Evolutionary conservation across 192 early-diverging fungal species (phyloP).

Genomic region (Backusella circina): DNA sequence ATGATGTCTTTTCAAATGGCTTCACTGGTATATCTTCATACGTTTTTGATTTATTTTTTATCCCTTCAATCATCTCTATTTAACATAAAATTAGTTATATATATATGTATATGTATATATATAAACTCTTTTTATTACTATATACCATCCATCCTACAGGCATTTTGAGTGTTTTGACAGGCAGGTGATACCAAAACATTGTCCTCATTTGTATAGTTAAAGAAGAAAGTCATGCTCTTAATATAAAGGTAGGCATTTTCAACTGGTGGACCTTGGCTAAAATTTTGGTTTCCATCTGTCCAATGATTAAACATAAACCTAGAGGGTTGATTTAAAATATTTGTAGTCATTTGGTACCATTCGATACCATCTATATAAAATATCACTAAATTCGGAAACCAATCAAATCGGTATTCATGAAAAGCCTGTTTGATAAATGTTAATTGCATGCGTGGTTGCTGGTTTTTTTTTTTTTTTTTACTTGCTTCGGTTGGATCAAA

Average conservation of each 20-base stretch:
- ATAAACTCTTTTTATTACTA: background rate
- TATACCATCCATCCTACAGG: background rate
- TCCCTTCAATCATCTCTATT: background rate
- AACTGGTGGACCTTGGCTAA: conserved; percentile 16
- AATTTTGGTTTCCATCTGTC: conserved; percentile 29
- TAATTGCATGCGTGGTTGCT: background rate
- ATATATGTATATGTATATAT: too few species aligned
- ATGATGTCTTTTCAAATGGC: background rate
- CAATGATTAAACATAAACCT: conserved; percentile 30
- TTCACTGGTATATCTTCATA: background rate
- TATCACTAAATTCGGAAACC: conserved; percentile 14
- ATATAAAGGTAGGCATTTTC: conserved; percentile 7
- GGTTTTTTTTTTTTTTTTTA: background rate
- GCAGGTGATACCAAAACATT: background rate
- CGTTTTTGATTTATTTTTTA: background rate
- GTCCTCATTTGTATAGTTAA: conserved; percentile 3
- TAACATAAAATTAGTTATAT: too few species aligned
- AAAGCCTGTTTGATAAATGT: conserved; percentile 5
- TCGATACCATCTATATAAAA: conserved; percentile 20
- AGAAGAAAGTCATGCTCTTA: conserved; percentile 19
- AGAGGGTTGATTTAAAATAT: conserved; percentile 8
- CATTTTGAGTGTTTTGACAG: background rate
- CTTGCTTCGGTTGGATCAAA: conserved; percentile 15
- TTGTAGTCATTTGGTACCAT: background rate
- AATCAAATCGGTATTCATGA: conserved; percentile 36